Evolutionary conservation across 768 basidiomycete species (phyloP).

Genomic region (Mycena latifolia): DNA sequence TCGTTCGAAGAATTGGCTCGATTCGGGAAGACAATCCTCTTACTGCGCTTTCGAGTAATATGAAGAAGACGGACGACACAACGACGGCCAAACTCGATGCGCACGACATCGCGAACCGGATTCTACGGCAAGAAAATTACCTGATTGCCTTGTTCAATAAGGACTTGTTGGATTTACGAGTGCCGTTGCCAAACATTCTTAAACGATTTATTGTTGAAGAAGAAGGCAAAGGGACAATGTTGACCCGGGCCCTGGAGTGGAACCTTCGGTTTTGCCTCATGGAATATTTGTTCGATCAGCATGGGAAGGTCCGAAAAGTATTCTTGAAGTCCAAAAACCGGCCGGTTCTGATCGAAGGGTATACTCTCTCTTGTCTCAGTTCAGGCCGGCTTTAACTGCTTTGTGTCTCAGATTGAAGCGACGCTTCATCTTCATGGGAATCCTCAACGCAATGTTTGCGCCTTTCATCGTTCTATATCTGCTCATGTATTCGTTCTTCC

Average conservation of each 20-base stretch:
- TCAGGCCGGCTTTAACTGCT: neutral
- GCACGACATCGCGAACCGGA: conserved; percentile 97
- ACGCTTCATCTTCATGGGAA: conserved; percentile 96
- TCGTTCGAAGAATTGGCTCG: conserved; percentile 89
- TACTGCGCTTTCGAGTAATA: conserved; percentile 83
- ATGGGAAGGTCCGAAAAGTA: conserved; percentile 90
- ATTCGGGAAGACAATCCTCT: conserved; percentile 95
- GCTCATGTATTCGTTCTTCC: conserved; percentile 99
- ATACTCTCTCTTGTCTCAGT: conserved; percentile 17
- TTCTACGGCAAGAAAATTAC: conserved; percentile 98
- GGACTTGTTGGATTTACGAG: conserved; percentile 88
- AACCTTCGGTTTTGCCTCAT: conserved; percentile 96
- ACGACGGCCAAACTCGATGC: conserved; percentile 93
- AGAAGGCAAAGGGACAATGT: conserved; percentile 78
- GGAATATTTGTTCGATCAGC: conserved; percentile 94
- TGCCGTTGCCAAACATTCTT: conserved; percentile 78
- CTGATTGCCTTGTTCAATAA: conserved; percentile 98
- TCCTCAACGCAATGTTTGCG: conserved; percentile 94
- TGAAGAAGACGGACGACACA: conserved; percentile 66
- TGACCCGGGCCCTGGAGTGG: conserved; percentile 97
- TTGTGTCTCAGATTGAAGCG: conserved; percentile 69
- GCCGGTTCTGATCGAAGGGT: conserved; percentile 86
- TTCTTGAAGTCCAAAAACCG: conserved; percentile 92
- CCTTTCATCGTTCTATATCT: conserved; percentile 98
- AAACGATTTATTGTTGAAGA: conserved; percentile 63